Percentiles rank a stretch among this genome's conserved stretches.
These are phyloP conservation scores for Didymosphaeria variabile DNA, from an alignment of 2,329 filamentous ascomycete species.

Conservation along the genomic window DNA sequence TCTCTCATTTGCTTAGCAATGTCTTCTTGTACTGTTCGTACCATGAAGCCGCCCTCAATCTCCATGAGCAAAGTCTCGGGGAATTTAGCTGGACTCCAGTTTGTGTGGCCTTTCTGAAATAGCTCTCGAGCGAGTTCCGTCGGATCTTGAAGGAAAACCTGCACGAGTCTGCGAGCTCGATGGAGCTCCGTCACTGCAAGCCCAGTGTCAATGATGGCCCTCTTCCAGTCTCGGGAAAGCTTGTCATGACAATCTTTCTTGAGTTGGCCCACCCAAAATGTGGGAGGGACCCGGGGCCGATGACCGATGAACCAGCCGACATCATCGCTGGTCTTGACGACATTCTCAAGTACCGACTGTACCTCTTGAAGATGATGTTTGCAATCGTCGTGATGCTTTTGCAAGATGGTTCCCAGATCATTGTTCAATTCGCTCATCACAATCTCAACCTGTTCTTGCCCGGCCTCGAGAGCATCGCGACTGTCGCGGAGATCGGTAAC, in stretches of 20 bases:
- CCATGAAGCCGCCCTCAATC: conserved; percentile 68
- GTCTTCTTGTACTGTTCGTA: conserved; percentile 67
- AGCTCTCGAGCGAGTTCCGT: conserved; percentile 47
- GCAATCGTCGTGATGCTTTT: conserved; percentile 25
- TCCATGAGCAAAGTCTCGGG: conserved; percentile 73
- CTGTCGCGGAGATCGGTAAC: conserved; percentile 28
- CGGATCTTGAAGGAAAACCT: no score
- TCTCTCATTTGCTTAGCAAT: conserved; percentile 67
- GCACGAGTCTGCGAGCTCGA: conserved; percentile 42
- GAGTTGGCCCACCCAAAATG: conserved; percentile 37
- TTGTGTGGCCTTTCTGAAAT: conserved; percentile 62
- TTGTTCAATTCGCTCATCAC: conserved; percentile 3
- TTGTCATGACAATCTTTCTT: conserved; percentile 25
- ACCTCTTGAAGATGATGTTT: conserved; percentile 21
- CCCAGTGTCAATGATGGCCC: conserved; percentile 33
- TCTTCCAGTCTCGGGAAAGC: conserved; percentile 34
- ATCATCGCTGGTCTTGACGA: conserved; percentile 10
- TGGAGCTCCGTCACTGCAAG: conserved; percentile 40
- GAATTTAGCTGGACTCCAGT: conserved; percentile 62
- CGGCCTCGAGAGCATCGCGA: conserved; percentile 25
- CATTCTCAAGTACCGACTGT: conserved; percentile 11
- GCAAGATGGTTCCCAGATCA: conserved; percentile 11
- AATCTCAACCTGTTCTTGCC: not conserved
- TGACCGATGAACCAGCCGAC: conserved; percentile 18
- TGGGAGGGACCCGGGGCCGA: conserved; percentile 32